These are phyloP conservation scores for Parmelia sp. DNA, from an alignment of 495 filamentous ascomycete genomes.

Conservation along the genomic window DNA sequence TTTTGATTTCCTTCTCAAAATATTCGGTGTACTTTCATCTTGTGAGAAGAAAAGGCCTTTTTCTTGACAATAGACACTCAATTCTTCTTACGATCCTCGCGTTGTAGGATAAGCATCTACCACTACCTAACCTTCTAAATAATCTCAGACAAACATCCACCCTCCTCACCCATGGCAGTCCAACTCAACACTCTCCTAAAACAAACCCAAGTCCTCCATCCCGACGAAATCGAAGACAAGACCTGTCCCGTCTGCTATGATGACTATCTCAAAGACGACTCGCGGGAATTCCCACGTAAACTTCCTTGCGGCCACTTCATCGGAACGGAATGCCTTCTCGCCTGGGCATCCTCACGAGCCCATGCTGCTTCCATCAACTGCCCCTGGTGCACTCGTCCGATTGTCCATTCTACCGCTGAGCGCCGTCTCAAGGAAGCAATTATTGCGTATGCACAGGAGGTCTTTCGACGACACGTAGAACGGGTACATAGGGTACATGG, in stretches of 20 bases:
- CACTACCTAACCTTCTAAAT: not conserved
- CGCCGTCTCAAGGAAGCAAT: not conserved
- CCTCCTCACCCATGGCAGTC: not conserved
- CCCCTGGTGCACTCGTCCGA: not conserved
- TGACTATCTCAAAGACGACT: not conserved
- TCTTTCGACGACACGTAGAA: too few relatives aligned
- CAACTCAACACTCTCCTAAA: not conserved
- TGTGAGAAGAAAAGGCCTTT: too few relatives aligned
- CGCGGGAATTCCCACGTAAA: not conserved
- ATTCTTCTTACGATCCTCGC: too few relatives aligned
- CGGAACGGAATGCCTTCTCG: not conserved
- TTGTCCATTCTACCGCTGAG: not conserved
- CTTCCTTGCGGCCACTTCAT: not conserved
- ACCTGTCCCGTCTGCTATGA: not conserved
- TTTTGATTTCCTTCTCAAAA: too few relatives aligned
- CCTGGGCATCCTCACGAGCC: not conserved
- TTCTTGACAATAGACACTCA: too few relatives aligned
- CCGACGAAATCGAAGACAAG: not conserved
- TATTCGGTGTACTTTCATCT: too few relatives aligned
- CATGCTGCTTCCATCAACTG: not conserved
- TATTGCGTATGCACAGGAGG: not conserved
- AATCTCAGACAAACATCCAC: not conserved
- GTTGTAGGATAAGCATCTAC: too few relatives aligned
- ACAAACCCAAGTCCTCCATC: not conserved
- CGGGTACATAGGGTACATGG: too few relatives aligned